These are phyloP conservation scores for Pseudopyricularia cyperi DNA, from an alignment of 2,329 filamentous ascomycete species.

Conservation along the genomic window DNA sequence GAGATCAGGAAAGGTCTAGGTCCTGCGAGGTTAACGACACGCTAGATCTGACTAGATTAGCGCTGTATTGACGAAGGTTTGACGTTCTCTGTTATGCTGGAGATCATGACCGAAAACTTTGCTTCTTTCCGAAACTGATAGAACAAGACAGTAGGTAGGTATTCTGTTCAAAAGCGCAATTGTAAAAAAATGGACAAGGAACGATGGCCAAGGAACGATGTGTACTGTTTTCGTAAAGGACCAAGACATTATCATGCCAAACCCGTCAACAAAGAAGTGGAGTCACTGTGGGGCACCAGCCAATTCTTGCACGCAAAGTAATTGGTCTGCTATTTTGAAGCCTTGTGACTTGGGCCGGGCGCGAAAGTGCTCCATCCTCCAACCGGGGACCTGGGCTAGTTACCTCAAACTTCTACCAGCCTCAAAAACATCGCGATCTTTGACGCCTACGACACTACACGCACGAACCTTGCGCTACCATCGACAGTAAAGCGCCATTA, in stretches of 20 bases:
- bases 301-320: background rate
- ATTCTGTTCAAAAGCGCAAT: too few relatives aligned
- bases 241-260: background rate
- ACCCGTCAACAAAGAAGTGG: background rate
- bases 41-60: background rate
- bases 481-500: too few relatives aligned
- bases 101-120: background rate
- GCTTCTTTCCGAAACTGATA: background rate
- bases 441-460: too few relatives aligned
- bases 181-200: background rate
- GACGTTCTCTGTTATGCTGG: background rate
- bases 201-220: too few relatives aligned
- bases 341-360: background rate
- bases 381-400: background rate
- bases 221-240: too few relatives aligned
- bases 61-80: background rate
- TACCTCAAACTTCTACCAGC: too few relatives aligned
- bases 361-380: too few relatives aligned
- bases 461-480: too few relatives aligned
- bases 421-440: too few relatives aligned
- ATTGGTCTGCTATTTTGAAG: background rate
- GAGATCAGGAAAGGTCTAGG: slow-evolving; percentile 75
- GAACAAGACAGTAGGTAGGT: background rate
- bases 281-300: background rate
- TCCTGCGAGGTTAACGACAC: slow-evolving; percentile 46